Base-by-base conservation (phyloP, 2,329 filamentous ascomycete genomes). In the Fusarium coicis region DNA sequence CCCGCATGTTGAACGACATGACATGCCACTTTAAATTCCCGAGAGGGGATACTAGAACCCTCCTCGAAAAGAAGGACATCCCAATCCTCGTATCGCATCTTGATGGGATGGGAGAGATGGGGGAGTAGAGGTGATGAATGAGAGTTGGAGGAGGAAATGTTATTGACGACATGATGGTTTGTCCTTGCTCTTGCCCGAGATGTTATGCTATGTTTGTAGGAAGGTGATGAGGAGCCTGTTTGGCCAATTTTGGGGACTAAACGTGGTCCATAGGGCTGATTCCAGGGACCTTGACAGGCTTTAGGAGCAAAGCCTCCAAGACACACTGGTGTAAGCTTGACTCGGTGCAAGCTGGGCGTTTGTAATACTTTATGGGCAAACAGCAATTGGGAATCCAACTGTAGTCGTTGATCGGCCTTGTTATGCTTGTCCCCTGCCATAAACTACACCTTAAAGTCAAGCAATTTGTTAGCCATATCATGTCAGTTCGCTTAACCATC, bases 81-180 rank as follows among this genome's bases (percentile, higher is more conserved):
- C 94, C 94, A 97, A 78, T 94, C 91, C 76, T 94, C 89, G 86
- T 93, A 97, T 66, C 94, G 91, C 94, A 97, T 97, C 23, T 56
- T 73, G 76, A 19, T 46, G 44, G 26, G 34, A 47, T 86, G 81
- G 60, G 65, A 61, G 66, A 74, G 64, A 34, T 11, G 42, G 19
- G 18, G 32, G 44, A 36, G 28, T 58, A 42, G 53, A 57, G 36
- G 60, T 57, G 42, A 47, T 53, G 39, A 18, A 39, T n/a, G 32
- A 34, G 36, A 21, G 23, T 43, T n/a, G 36, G n/a, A 21, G 12
- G 14, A n/a, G 43, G 28, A 40, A 12, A 52, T 62, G 36, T 16
- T 21, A 28, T 28, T 32, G 19, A 39, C 37, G 37, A 37, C 39
- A 58, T 52, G 42, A 34, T 39, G 47, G 54, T n/a, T 52, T 52